phyloP scores from a whole-genome alignment of 2,329 filamentous ascomycete genomes.

The Botryotinia globosa region DNA sequence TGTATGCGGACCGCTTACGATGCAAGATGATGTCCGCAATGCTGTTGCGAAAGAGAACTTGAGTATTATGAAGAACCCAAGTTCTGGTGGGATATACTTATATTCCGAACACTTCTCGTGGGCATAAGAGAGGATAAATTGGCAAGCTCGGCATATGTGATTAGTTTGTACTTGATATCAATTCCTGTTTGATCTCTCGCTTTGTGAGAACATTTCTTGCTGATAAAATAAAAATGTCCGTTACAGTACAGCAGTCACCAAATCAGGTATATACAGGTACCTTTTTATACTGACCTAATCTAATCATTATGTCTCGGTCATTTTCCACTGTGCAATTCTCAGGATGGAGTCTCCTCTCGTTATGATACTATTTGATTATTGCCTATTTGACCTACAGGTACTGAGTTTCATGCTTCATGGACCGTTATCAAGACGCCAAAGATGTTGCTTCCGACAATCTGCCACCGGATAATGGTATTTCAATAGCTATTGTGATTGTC shows the following conservation, averaged over 20 bases:
- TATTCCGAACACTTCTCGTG: not conserved
- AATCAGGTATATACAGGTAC: not conserved
- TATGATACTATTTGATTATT: not conserved
- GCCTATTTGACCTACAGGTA: not conserved
- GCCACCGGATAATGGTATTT: not conserved
- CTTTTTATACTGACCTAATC: not conserved
- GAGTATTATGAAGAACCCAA: not conserved
- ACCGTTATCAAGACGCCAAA: accelerated
- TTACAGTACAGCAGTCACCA: not conserved
- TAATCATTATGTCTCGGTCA: not conserved
- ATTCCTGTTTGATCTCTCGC: not conserved
- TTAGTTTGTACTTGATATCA: not conserved
- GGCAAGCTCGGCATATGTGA: not conserved
- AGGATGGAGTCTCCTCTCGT: not conserved
- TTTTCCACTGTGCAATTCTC: not conserved
- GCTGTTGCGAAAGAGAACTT: not conserved
- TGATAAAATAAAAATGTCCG: not conserved
- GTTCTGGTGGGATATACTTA: not conserved
- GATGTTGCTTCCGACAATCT: not conserved
- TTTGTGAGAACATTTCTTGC: accelerated
- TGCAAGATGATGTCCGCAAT: not conserved
- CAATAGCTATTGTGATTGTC: not conserved
- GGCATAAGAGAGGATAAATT: not conserved
- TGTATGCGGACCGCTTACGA: not conserved
- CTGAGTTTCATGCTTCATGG: accelerated